Conservation (phyloP, 2,329 filamentous ascomycete species). For the Beauveria caledonica region DNA sequence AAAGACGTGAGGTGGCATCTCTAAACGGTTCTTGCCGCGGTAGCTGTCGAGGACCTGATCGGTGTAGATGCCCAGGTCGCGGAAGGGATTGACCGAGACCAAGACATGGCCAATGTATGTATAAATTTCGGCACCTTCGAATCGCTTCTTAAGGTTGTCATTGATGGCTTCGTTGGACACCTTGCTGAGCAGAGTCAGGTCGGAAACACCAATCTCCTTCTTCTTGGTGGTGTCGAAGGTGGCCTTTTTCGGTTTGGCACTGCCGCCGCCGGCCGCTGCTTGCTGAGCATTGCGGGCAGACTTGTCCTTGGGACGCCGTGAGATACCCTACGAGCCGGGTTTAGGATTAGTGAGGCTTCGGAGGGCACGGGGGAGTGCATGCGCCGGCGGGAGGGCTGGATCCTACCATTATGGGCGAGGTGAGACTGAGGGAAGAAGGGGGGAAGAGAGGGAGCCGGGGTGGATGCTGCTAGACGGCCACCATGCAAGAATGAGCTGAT, state of each 20-base stretch:
- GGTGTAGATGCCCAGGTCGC: conserved; percentile 96
- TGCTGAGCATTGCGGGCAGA: conserved; percentile 29
- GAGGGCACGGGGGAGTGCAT: not conserved
- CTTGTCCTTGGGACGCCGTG: conserved; percentile 34
- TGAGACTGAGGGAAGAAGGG: conserved; percentile 4
- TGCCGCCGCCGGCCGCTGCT: conserved; percentile 30
- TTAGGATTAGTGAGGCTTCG: not conserved
- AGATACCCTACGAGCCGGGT: conserved; percentile 25
- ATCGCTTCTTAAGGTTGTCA: conserved; percentile 96
- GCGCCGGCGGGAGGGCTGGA: not conserved
- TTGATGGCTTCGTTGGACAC: conserved; percentile 99
- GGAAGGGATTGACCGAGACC: conserved; percentile 97
- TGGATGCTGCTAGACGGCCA: not conserved
- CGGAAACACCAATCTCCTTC: conserved; percentile 97
- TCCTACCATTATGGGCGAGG: conserved; percentile 10
- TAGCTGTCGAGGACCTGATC: conserved; percentile 89
- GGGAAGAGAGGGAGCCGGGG: not conserved
- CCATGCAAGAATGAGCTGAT: conserved; percentile 1
- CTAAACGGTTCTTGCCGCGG: conserved; percentile 91
- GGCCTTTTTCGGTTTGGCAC: conserved; percentile 80
- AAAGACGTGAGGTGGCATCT: conserved; percentile 93
- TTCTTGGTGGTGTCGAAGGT: conserved; percentile 95
- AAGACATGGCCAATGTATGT: conserved; percentile 99
- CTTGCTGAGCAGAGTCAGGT: conserved; percentile 95
- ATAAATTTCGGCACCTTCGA: conserved; percentile 96